Conservation (phyloP, 805 yeast genomes). For the Myxozyma udenii region DNA sequence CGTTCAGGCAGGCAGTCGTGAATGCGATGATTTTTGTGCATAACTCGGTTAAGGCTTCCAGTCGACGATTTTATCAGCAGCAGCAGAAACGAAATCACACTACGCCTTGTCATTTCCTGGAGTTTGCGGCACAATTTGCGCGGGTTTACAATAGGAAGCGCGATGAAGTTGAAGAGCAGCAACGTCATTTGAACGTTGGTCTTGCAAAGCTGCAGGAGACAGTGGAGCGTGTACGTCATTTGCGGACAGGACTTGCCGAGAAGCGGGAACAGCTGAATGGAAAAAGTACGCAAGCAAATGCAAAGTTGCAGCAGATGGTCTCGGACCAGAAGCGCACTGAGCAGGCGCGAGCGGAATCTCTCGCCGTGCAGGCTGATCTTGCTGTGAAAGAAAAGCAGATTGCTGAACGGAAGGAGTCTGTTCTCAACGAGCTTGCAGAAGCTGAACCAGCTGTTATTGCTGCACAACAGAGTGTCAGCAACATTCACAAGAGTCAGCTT, state of each 20-base stretch:
- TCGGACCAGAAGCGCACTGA: conserved; percentile 89
- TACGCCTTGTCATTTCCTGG: conserved; percentile 58
- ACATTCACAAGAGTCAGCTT: conserved; percentile 86
- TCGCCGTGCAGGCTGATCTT: conserved; percentile 68
- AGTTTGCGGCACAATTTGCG: conserved; percentile 43
- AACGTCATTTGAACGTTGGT: conserved; percentile 70
- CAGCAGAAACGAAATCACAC: conserved; percentile 15
- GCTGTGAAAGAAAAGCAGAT: conserved; percentile 64
- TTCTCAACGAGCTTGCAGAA: conserved; percentile 59
- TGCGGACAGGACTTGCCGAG: conserved; percentile 52
- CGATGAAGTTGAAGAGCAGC: conserved; percentile 55
- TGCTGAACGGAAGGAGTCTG: conserved; percentile 50
- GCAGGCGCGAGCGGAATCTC: conserved; percentile 79
- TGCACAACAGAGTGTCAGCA: conserved; percentile 86
- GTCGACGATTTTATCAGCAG: conserved; percentile 2
- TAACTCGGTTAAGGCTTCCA: conserved; percentile 30
- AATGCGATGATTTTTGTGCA: conserved; percentile 52
- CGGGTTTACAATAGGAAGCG: conserved; percentile 46
- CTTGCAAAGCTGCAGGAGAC: conserved; percentile 74
- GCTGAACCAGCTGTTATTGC: conserved; percentile 84
- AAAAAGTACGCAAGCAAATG: conserved; percentile 68
- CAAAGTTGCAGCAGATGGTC: conserved; percentile 71
- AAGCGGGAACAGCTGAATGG: conserved; percentile 50
- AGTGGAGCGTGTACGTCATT: conserved; percentile 61
- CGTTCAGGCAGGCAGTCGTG: conserved; percentile 48